Conservation (phyloP, 2,329 filamentous ascomycete species). For the Venturia asperata region DNA sequence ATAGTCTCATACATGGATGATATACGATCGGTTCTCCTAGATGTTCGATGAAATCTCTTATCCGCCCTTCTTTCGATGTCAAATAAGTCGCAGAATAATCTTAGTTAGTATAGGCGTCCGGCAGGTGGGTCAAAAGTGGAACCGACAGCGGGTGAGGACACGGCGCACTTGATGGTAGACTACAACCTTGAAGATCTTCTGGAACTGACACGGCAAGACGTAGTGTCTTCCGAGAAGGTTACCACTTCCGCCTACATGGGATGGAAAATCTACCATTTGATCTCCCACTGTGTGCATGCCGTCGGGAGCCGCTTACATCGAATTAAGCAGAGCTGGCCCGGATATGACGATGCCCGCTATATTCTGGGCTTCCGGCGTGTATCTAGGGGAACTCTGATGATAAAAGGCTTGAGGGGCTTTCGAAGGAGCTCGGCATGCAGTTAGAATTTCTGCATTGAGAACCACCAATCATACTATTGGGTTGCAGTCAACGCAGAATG, state of each 20-base stretch:
- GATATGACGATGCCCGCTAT: not conserved
- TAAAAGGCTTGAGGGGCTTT: not conserved
- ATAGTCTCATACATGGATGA: not conserved
- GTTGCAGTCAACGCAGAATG: not conserved
- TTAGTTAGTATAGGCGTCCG: not conserved
- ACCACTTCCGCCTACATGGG: not conserved
- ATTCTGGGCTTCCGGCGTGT: not conserved
- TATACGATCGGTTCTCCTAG: not conserved
- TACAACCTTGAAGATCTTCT: not conserved
- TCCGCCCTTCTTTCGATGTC: not conserved
- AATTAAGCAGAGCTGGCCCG: not conserved
- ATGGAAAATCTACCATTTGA: not conserved
- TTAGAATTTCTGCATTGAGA: not conserved
- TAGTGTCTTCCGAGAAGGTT: not conserved
- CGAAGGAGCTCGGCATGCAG: not conserved
- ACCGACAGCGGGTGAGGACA: not conserved
- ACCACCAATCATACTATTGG: not conserved
- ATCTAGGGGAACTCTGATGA: not conserved
- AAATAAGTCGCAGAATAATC: not conserved
- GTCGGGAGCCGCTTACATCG: not conserved
- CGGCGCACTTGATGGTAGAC: not conserved
- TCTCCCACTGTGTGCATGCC: not conserved
- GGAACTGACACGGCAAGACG: not conserved
- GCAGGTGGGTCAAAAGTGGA: not conserved
- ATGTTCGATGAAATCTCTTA: not conserved